These are phyloP conservation scores for Plasmodiophora brassicae DNA, from an alignment of 208 protist species.

Conservation along the genomic window DNA sequence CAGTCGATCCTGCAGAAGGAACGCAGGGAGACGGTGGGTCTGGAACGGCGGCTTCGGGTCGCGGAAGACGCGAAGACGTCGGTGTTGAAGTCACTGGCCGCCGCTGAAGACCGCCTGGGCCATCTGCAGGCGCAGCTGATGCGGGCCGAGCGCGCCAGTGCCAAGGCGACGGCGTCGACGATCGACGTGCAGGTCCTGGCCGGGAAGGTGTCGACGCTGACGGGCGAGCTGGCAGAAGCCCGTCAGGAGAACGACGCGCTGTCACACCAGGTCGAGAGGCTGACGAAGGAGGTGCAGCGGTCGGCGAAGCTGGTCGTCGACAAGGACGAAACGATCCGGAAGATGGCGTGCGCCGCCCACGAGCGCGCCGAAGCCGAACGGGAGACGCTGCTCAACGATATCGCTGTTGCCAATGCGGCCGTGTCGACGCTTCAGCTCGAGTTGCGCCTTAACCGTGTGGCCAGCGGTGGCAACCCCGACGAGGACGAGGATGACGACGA, in stretches of 20 bases:
- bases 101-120: not conserved
- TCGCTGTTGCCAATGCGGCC: not conserved
- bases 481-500: not conserved
- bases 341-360: not conserved
- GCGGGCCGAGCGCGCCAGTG: not conserved
- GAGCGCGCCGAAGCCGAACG: not conserved
- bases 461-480: not conserved
- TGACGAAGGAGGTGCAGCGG: not conserved
- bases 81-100: not conserved
- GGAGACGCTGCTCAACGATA: not conserved
- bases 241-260: not conserved
- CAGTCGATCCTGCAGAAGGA: not conserved
- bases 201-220: not conserved
- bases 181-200: not conserved
- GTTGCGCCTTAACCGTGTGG: not conserved
- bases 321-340: not conserved
- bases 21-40: not conserved
- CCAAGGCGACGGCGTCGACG: not conserved
- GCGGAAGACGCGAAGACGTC: not conserved
- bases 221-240: not conserved
- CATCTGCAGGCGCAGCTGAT: not conserved
- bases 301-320: not conserved
- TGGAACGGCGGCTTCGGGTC: not conserved
- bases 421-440: constrained; percentile 9
- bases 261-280: not conserved